These are phyloP conservation scores for Lizonia empirigonia DNA, from an alignment of 2,329 filamentous ascomycete genomes.

Conservation along the genomic window DNA sequence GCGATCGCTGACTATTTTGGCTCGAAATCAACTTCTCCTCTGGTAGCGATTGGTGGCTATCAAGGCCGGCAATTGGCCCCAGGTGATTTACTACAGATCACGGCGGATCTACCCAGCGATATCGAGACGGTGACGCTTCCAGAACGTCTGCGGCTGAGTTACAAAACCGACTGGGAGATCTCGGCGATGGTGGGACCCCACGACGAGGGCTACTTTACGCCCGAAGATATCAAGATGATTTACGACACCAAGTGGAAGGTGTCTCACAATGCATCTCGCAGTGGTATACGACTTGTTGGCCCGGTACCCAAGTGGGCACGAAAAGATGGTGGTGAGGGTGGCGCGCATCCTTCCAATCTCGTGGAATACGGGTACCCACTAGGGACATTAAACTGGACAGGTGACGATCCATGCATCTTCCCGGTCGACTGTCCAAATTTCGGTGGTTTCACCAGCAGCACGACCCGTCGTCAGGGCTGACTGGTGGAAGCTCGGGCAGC, in stretches of 20 bases:
- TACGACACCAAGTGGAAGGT: slow-evolving; percentile 65
- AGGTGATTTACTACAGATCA: slow-evolving; percentile 59
- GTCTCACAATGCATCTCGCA: slow-evolving; percentile 65
- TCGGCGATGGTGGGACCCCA: slow-evolving; percentile 63
- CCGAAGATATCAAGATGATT: slow-evolving; percentile 62
- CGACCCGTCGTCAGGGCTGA: slow-evolving; percentile 63
- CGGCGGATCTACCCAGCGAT: slow-evolving; percentile 46
- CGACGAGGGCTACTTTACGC: slow-evolving; percentile 58
- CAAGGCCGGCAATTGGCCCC: slow-evolving; percentile 62
- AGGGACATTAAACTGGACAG: slow-evolving; percentile 65
- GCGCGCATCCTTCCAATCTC: slow-evolving; percentile 65
- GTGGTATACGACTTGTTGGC: slow-evolving; percentile 65
- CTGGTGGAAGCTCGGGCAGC: slow-evolving; percentile 66
- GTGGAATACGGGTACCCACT: slow-evolving; percentile 61
- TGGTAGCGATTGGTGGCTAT: slow-evolving; percentile 64
- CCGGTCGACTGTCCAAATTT: slow-evolving; percentile 65
- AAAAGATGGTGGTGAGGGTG: slow-evolving; percentile 65
- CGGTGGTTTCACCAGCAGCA: slow-evolving; percentile 63
- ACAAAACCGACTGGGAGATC: slow-evolving; percentile 59
- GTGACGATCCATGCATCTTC: slow-evolving; percentile 66
- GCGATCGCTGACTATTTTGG: slow-evolving; percentile 62
- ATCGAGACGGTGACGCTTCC: slow-evolving; percentile 49
- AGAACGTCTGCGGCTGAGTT: slow-evolving; percentile 54
- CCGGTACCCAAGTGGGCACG: slow-evolving; percentile 65
- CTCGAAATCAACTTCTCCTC: slow-evolving; percentile 64